Percentiles rank a stretch among this genome's conserved stretches.
These are phyloP conservation scores for Phytophthora megakarya DNA, from an alignment of 352 stramenopile genomes.

Conservation along the genomic window DNA sequence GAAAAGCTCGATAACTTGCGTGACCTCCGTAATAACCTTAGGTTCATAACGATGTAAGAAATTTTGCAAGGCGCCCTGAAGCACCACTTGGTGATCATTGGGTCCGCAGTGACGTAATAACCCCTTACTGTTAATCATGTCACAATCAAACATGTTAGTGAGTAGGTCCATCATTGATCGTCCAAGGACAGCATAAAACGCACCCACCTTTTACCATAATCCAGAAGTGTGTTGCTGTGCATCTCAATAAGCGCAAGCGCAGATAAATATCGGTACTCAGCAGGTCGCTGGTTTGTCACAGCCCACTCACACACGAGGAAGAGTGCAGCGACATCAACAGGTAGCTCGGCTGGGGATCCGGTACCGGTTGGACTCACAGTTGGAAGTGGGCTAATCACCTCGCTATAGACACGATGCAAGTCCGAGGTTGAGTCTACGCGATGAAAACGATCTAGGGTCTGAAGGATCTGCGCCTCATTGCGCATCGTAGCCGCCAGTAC, in stretches of 20 bases:
- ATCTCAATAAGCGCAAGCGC: constrained; percentile 82
- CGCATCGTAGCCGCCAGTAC: constrained; percentile 48
- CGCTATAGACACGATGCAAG: constrained; percentile 70
- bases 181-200: background rate
- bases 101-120: constrained; percentile 43
- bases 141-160: constrained; percentile 21
- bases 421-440: constrained; percentile 74
- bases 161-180: background rate
- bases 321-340: constrained; percentile 72
- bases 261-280: constrained; percentile 84
- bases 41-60: constrained; percentile 82
- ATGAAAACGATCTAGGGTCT: constrained; percentile 82
- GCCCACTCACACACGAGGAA: constrained; percentile 86
- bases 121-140: constrained; percentile 43
- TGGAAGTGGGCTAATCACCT: constrained; percentile 67
- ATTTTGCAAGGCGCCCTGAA: constrained; percentile 75
- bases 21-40: constrained; percentile 77
- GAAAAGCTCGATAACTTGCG: constrained; percentile 81
- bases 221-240: constrained; percentile 69
- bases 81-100: constrained; percentile 68
- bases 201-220: constrained; percentile 67
- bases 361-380: constrained; percentile 25
- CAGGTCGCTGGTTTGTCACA: constrained; percentile 76
- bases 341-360: constrained; percentile 40
- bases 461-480: constrained; percentile 81